A percentile compares a stretch with the other conserved stretches of the same genome.
Conservation (phyloP, 495 filamentous ascomycete species). For the Lophiotrema nucula region DNA sequence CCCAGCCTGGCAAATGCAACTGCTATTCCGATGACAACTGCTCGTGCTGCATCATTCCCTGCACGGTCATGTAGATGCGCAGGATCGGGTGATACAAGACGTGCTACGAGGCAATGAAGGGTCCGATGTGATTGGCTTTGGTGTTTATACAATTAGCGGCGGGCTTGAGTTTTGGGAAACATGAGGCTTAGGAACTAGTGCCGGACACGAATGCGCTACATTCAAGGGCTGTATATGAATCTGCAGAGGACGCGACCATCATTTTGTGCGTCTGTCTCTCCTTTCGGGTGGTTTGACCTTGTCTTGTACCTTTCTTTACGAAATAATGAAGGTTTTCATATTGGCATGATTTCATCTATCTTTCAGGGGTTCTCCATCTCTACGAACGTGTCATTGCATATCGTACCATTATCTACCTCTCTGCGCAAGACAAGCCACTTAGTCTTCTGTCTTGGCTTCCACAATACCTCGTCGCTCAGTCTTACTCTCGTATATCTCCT, state of each 20-base stretch:
- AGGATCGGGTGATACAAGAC: background rate
- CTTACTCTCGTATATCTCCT: background rate
- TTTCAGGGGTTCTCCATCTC: no score
- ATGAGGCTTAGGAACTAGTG: background rate
- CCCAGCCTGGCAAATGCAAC: conserved; percentile 9
- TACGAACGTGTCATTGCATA: background rate
- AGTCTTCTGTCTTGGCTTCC: background rate
- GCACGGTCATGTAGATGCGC: conserved; percentile 25
- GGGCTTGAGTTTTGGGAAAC: background rate
- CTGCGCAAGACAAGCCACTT: no score
- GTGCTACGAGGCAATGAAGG: background rate
- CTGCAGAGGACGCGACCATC: no score
- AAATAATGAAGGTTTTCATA: background rate
- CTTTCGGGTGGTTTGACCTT: no score
- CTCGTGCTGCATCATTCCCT: conserved; percentile 26
- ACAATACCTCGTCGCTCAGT: background rate
- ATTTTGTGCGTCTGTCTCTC: no score
- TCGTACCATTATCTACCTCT: no score
- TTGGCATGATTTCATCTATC: background rate
- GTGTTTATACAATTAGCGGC: background rate
- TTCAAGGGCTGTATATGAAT: no score
- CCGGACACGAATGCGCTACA: background rate
- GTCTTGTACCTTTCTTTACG: background rate
- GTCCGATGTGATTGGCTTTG: background rate
- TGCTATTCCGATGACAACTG: conserved; percentile 26